Base-by-base conservation (phyloP, 805 yeast species). In the Teunomyces panamensis region DNA sequence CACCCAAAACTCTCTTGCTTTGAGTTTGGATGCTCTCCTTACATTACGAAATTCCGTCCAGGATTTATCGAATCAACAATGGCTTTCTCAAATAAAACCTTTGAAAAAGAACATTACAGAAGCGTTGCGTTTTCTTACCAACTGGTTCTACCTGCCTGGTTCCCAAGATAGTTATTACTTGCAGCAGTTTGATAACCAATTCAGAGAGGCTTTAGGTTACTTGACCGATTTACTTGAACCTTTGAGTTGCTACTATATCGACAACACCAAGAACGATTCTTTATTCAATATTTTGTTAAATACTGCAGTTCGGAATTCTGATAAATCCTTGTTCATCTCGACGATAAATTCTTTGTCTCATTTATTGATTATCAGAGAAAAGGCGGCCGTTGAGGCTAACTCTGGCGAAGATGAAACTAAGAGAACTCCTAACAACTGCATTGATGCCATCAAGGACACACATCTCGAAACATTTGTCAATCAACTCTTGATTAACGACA, bases 161-260 rank as follows among this genome's bases (percentile, higher is more conserved):
- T 45, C 46, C 29, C 49, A 49, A 14, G 57, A 56, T 20, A 42
- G 53, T 16, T 47, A 46, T 32, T 52, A 50, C 34, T 54, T 68
- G 49, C 45, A 42, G 30, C 49, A 52, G 36, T 62, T 49, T 52
- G 60, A 64, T 32, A 65, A 64, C 49, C 65, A 63, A 45, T 69
- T 70, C 43, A 76, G 75, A 46, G 97, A 90, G 61, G 68, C 85
- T 26, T 69, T 84, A 39, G 78, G 75, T 48, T 87, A 88, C 62
- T 69, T 84, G 10, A 65, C 89, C 45, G 99, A 94, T 64, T 78
- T 90, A 29, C 78, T 88, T 51, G 98, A 94, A 62, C 84, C 91
- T 2, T 79, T 90, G 29, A 81, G 92, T 3, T 85, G 96, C 37
- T 89, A 88, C 64, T 75, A 87, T 55, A 81, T 90, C 3, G 91